Evolutionary conservation across 2,329 filamentous ascomycete genomes (phyloP).

Genomic region (Leptosphaerulina australis): DNA sequence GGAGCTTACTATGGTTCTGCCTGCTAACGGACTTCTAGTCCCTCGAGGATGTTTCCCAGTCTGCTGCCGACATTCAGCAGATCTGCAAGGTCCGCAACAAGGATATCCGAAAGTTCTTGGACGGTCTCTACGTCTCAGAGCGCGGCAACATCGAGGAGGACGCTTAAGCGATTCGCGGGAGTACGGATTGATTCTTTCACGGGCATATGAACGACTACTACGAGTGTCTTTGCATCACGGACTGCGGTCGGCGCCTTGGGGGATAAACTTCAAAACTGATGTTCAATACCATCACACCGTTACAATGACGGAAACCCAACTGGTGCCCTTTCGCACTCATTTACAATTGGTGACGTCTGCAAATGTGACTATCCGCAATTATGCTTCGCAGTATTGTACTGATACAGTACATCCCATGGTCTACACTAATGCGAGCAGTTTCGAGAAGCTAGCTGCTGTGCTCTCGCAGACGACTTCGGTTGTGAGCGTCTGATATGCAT

Average conservation of each 20-base stretch:
- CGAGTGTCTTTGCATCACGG: slow-evolving; percentile 50
- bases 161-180: slow-evolving; percentile 40
- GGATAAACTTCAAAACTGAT: slow-evolving; percentile 48
- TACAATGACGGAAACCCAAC: slow-evolving; percentile 32
- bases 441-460: no score
- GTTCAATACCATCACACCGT: slow-evolving; percentile 48
- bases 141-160: slow-evolving; percentile 89
- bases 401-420: no score
- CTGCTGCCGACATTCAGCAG: slow-evolving; percentile 98
- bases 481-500: no score
- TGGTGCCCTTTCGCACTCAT: background rate
- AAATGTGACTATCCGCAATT: background rate
- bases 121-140: slow-evolving; percentile 99
- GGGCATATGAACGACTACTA: slow-evolving; percentile 50
- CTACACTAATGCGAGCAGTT: no score
- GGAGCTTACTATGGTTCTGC: background rate
- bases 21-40: slow-evolving; percentile 55
- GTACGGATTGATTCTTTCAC: slow-evolving; percentile 47
- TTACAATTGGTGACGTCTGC: slow-evolving; percentile 5
- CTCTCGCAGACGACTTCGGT: no score
- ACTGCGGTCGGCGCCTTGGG: slow-evolving; percentile 47
- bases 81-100: slow-evolving; percentile 99
- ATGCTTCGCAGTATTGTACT: no score
- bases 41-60: slow-evolving; percentile 96
- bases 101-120: slow-evolving; percentile 99